phyloP scores from a whole-genome alignment of 805 yeast genomes.

The Spencermartinsiella europaea region DNA sequence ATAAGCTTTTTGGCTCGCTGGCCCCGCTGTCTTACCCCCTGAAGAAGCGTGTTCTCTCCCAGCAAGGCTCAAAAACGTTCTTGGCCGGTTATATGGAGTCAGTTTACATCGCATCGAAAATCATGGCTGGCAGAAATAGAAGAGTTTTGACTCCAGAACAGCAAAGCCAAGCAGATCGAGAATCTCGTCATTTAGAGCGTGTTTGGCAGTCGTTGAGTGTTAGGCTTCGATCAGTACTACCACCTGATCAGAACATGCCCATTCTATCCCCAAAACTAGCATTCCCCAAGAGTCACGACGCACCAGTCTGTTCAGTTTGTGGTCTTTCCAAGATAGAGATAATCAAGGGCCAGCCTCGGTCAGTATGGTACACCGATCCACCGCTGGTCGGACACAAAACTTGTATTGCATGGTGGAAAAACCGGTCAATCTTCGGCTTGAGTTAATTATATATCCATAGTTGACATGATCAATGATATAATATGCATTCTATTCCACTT shows the following conservation, averaged over 20 bases:
- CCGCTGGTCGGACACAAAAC: slow-evolving; percentile 17
- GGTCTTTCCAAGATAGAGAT: slow-evolving; percentile 22
- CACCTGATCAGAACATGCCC: slow-evolving; percentile 12
- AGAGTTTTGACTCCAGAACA: slow-evolving; percentile 7
- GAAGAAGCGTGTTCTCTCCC: slow-evolving; percentile 20
- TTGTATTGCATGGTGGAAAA: slow-evolving; percentile 23
- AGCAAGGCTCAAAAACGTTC: slow-evolving; percentile 19
- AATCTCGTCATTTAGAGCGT: slow-evolving; percentile 19
- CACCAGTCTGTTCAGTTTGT: slow-evolving; percentile 19
- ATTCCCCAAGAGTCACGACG: slow-evolving; percentile 5
- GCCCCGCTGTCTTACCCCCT: slow-evolving; percentile 20
- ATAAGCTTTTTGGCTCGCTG: slow-evolving; percentile 15
- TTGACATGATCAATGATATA: too few species aligned
- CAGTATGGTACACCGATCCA: slow-evolving; percentile 12
- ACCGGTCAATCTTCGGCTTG: slow-evolving; percentile 15
- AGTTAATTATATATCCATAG: too few species aligned
- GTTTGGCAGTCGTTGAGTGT: slow-evolving; percentile 18
- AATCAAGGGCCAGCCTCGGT: slow-evolving; percentile 16
- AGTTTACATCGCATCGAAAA: slow-evolving; percentile 17
- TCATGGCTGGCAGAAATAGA: slow-evolving; percentile 25
- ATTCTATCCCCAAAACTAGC: slow-evolving; percentile 10
- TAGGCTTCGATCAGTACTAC: slow-evolving; percentile 16
- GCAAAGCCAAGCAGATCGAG: slow-evolving; percentile 18
- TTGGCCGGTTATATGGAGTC: slow-evolving; percentile 20
- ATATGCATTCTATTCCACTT: too few species aligned